A percentile compares a stretch with the other conserved stretches of the same genome.
phyloP scores from a whole-genome alignment of 495 filamentous ascomycete genomes.

The Friedmanniomyces simplex region DNA sequence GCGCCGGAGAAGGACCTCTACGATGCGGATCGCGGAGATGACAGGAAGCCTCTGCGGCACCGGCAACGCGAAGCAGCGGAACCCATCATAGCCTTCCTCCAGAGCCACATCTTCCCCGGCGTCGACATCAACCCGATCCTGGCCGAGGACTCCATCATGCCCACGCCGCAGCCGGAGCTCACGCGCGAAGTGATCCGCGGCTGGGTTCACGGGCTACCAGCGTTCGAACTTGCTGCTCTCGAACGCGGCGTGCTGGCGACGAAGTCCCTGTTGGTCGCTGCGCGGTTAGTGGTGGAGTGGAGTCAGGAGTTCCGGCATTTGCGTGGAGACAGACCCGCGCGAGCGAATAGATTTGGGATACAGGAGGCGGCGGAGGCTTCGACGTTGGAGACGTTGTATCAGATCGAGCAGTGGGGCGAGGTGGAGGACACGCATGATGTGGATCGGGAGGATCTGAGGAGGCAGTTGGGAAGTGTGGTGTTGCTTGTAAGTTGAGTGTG shows the following conservation, averaged over 20 bases:
- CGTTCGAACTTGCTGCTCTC: constrained; percentile 74
- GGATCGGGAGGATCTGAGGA: constrained; percentile 76
- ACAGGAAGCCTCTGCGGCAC: constrained; percentile 49
- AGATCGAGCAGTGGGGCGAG: constrained; percentile 85
- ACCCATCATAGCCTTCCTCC: constrained; percentile 60
- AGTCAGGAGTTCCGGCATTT: constrained; percentile 53
- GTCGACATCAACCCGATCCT: constrained; percentile 64
- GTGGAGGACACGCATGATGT: constrained; percentile 99
- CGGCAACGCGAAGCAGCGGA: constrained; percentile 57
- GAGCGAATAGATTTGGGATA: constrained; percentile 42
- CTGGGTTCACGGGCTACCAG: constrained; percentile 63
- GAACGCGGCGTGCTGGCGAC: constrained; percentile 74
- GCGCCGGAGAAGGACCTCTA: constrained; percentile 50
- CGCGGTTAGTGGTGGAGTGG: constrained; percentile 76
- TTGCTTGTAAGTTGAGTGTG: constrained; percentile 45
- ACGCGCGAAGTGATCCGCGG: constrained; percentile 64
- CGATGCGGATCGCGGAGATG: constrained; percentile 27
- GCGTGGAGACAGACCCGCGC: constrained; percentile 29
- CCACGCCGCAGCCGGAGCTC: constrained; percentile 53
- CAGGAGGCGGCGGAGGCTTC: constrained; percentile 67
- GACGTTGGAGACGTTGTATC: constrained; percentile 80
- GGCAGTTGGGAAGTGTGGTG: constrained; percentile 80
- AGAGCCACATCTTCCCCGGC: constrained; percentile 72
- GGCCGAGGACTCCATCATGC: constrained; percentile 62
- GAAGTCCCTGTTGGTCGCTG: constrained; percentile 74